Evolutionary conservation across 352 stramenopile species (phyloP).

Genomic region (Lagenidium sp.): DNA sequence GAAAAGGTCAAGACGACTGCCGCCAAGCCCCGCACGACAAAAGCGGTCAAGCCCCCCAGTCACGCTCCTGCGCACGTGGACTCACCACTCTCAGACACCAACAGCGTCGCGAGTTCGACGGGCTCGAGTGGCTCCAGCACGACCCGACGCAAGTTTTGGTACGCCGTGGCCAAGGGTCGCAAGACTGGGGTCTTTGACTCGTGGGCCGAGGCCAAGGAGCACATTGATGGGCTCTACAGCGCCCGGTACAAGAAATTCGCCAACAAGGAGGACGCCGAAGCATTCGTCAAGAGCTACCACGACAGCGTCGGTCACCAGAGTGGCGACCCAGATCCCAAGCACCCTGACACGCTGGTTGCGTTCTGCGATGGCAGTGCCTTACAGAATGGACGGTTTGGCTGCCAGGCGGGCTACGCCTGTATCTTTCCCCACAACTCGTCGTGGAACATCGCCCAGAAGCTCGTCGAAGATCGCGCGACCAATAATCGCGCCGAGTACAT

Average conservation of each 20-base stretch:
- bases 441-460: conserved; percentile 47
- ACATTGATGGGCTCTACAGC: neutral
- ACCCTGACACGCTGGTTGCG: conserved; percentile 43
- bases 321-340: conserved; percentile 31
- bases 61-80: neutral
- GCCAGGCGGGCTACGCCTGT: conserved; percentile 57
- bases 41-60: neutral
- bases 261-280: conserved; percentile 32
- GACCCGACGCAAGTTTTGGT: conserved; percentile 11
- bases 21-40: neutral
- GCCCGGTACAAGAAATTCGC: conserved; percentile 40
- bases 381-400: conserved; percentile 40
- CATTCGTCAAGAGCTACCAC: conserved; percentile 32
- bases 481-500: conserved; percentile 17
- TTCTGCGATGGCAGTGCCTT: conserved; percentile 75
- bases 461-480: conserved; percentile 11
- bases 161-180: conserved; percentile 42
- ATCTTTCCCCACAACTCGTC: conserved; percentile 55
- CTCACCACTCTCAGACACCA: no score
- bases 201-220: conserved; percentile 24
- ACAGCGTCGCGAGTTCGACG: neutral
- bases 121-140: neutral
- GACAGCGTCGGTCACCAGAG: neutral
- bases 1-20: neutral
- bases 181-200: conserved; percentile 43